Evolutionary conservation across 305 asterid genomes (phyloP).

Genomic region (Euphrasia arctica): DNA sequence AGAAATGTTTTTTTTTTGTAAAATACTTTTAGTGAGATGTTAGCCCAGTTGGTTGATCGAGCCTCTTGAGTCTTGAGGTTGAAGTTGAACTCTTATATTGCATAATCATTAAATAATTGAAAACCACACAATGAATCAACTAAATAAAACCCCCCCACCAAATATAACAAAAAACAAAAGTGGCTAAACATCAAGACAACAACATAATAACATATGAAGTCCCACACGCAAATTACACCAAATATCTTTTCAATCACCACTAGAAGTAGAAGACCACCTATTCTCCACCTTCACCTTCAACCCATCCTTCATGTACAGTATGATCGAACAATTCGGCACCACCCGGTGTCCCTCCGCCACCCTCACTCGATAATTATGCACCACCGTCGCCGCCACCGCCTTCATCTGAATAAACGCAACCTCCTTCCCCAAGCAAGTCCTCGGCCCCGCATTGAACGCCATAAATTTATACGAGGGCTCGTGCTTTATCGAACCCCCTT

Average conservation of each 20-base stretch:
- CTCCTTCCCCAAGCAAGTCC: slow-evolving; percentile 51
- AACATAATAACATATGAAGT: neutral
- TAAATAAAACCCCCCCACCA: neutral
- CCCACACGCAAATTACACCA: neutral
- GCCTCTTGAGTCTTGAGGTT: no score
- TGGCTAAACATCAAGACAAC: neutral
- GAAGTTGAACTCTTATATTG: no score
- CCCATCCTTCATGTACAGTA: slow-evolving; percentile 37
- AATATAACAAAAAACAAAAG: neutral
- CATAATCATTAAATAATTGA: neutral
- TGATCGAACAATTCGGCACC: slow-evolving; percentile 34
- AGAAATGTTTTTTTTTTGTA: no score
- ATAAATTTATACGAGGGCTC: slow-evolving; percentile 48
- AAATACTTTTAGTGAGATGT: no score
- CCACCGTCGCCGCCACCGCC: slow-evolving; percentile 34
- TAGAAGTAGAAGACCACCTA: slow-evolving; percentile 16
- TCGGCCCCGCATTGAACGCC: slow-evolving; percentile 48
- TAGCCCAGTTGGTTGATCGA: no score
- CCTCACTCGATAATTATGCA: slow-evolving; percentile 31
- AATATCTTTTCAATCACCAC: neutral
- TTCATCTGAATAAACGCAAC: slow-evolving; percentile 43
- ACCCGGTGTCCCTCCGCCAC: slow-evolving; percentile 34
- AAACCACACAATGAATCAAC: neutral
- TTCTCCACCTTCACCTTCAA: slow-evolving; percentile 29
- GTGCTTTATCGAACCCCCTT: slow-evolving; percentile 26